Conservation (phyloP, 257 asterid genomes). For the Gentiana straminea region DNA sequence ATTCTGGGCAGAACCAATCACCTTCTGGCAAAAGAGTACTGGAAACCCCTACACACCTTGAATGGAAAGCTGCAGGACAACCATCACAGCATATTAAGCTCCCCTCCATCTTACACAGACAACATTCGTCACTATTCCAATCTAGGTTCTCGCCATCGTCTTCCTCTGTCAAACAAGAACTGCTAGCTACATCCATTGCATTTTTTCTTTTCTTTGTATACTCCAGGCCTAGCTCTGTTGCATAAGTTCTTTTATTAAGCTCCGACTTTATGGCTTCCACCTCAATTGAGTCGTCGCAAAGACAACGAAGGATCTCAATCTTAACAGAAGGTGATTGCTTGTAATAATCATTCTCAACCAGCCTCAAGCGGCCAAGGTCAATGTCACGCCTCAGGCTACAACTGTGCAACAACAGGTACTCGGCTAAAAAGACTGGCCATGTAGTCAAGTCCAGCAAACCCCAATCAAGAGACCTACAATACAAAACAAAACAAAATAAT, state of each 20-base stretch:
- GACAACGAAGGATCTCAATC: constrained; percentile 68
- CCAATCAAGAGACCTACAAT: constrained; percentile 79
- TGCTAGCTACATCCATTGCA: constrained; percentile 34
- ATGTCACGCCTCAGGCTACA: constrained; percentile 53
- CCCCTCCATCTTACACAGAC: constrained; percentile 96
- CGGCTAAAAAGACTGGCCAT: constrained; percentile 86
- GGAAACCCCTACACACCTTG: constrained; percentile 86
- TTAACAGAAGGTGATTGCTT: constrained; percentile 49
- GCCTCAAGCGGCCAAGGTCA: constrained; percentile 41
- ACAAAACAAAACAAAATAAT: neutral
- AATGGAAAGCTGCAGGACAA: constrained; percentile 96
- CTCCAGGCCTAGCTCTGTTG: constrained; percentile 34
- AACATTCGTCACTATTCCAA: constrained; percentile 85
- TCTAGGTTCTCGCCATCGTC: constrained; percentile 48
- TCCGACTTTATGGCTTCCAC: constrained; percentile 61
- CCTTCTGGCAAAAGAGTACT: constrained; percentile 89
- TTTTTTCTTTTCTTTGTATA: constrained; percentile 46
- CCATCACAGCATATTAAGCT: constrained; percentile 96
- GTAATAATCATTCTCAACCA: constrained; percentile 57
- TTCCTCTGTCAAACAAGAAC: constrained; percentile 57
- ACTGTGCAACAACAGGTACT: constrained; percentile 66
- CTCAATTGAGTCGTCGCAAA: constrained; percentile 90
- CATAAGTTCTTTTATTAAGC: constrained; percentile 52
- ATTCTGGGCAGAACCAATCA: constrained; percentile 98
- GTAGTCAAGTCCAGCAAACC: constrained; percentile 85